These are phyloP conservation scores for Astrothelium subdiscretum DNA, from an alignment of 495 filamentous ascomycete genomes.

Conservation along the genomic window DNA sequence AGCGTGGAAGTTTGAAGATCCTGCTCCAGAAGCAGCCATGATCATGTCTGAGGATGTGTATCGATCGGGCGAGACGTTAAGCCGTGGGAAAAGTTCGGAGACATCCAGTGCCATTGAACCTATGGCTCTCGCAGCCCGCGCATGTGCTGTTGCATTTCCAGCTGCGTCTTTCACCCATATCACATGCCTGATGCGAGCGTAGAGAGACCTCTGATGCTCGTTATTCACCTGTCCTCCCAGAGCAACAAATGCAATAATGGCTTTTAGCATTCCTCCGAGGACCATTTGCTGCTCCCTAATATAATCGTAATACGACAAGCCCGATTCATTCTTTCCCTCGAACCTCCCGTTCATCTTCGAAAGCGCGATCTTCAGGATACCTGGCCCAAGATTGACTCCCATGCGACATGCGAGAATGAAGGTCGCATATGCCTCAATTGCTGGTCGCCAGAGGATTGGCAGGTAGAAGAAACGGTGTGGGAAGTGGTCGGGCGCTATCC, in stretches of 20 bases:
- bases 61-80: neutral
- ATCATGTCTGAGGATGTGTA: neutral
- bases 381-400: slow-evolving; percentile 16
- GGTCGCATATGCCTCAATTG: slow-evolving; percentile 32
- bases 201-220: neutral
- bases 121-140: neutral
- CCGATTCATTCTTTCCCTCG: neutral
- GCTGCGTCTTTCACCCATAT: neutral
- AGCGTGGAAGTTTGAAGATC: neutral
- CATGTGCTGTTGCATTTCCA: neutral
- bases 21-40: neutral
- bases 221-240: neutral
- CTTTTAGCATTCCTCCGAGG: neutral
- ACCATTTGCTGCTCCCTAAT: neutral
- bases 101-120: neutral
- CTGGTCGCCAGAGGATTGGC: slow-evolving; percentile 34
- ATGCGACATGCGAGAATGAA: slow-evolving; percentile 37
- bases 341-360: neutral
- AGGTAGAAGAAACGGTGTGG: slow-evolving; percentile 32
- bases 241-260: neutral
- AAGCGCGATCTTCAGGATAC: neutral
- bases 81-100: neutral
- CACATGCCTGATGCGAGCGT: neutral
- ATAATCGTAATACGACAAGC: neutral
- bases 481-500: slow-evolving; percentile 32